Conservation (phyloP, 345 rosid species). For the Eucalyptus regnans region DNA sequence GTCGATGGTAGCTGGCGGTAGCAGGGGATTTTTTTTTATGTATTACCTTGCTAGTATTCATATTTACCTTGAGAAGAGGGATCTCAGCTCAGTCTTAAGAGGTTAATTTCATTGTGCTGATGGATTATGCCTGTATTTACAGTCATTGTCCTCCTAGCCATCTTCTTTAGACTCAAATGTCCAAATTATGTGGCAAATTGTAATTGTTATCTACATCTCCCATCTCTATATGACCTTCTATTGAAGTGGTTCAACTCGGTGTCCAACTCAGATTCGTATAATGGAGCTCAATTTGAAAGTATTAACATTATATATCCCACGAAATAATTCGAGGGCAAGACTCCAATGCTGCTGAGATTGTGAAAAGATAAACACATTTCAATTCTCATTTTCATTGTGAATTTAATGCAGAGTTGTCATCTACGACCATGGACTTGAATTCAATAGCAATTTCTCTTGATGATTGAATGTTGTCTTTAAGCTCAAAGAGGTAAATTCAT, state of each 20-base stretch:
- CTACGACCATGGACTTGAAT: no score
- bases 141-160: background rate
- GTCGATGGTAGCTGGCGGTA: background rate
- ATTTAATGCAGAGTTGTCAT: no score
- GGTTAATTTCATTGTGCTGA: background rate
- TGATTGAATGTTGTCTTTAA: no score
- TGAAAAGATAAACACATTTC: background rate
- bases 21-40: background rate
- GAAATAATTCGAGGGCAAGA: background rate
- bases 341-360: background rate
- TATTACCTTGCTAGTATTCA: background rate
- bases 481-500: no score
- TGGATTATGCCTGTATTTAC: background rate
- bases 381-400: no score
- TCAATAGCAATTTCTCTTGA: no score
- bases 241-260: background rate
- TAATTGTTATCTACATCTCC: background rate
- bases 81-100: background rate
- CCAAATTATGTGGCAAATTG: background rate
- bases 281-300: background rate
- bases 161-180: background rate
- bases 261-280: background rate
- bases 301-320: background rate
- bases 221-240: background rate
- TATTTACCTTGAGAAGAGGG: background rate